Conservation (phyloP, 2,329 filamentous ascomycete species). For the Diaporthe helianthi region DNA sequence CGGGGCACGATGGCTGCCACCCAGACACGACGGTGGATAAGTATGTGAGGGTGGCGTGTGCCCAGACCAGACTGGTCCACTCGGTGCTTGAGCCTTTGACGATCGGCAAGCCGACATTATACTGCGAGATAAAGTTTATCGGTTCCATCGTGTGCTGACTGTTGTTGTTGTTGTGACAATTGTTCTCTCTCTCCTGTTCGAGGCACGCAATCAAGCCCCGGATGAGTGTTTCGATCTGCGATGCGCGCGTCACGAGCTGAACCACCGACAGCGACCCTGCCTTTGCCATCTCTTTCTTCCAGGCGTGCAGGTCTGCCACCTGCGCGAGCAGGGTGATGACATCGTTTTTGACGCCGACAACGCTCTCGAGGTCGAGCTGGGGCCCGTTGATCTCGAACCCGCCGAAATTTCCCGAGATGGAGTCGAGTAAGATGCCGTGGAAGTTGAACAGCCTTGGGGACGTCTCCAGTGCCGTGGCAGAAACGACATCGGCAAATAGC, state of each 20-base stretch:
- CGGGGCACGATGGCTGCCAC: slow-evolving; percentile 55
- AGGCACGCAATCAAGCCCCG: slow-evolving; percentile 43
- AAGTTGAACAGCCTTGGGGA: slow-evolving; percentile 44
- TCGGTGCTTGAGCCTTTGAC: not conserved
- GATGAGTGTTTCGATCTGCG: slow-evolving; percentile 49
- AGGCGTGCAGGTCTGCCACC: slow-evolving; percentile 59
- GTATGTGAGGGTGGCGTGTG: slow-evolving; percentile 55
- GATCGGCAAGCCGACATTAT: not conserved
- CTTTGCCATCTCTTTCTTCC: slow-evolving; percentile 58
- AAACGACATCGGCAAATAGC: slow-evolving; percentile 47
- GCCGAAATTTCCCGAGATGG: not conserved
- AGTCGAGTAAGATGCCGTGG: slow-evolving; percentile 48
- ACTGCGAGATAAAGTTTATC: slow-evolving; percentile 27
- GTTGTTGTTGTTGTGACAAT: slow-evolving; percentile 43
- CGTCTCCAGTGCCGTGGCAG: slow-evolving; percentile 43
- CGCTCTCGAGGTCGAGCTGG: slow-evolving; percentile 55
- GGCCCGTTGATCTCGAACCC: slow-evolving; percentile 43
- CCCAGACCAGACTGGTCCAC: slow-evolving; percentile 48
- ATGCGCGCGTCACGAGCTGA: slow-evolving; percentile 47
- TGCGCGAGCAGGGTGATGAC: slow-evolving; percentile 61
- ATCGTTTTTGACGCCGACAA: slow-evolving; percentile 65
- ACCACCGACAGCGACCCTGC: slow-evolving; percentile 52
- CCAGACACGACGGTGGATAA: slow-evolving; percentile 57
- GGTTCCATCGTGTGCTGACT: not conserved
- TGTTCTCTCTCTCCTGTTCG: slow-evolving; percentile 36